phyloP scores from a whole-genome alignment of 2,329 filamentous ascomycete species.

The Ceratocystis eucalypticola region DNA sequence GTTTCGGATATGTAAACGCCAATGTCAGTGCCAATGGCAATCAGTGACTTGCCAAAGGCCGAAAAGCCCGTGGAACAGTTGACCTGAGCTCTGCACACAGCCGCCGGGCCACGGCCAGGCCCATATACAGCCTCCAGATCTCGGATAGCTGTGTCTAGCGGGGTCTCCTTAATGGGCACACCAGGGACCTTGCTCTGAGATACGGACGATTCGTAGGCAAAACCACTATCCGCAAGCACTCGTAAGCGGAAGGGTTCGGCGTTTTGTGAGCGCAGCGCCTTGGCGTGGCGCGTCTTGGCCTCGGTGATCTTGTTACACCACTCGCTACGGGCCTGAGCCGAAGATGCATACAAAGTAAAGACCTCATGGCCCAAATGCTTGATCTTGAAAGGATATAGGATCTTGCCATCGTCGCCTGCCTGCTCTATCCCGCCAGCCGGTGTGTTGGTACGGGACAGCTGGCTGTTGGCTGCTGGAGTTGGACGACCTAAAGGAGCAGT shows the following conservation, averaged over 20 bases:
- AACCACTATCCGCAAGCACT: slow-evolving; percentile 84
- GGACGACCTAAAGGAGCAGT: slow-evolving; percentile 48
- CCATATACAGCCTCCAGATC: slow-evolving; percentile 75
- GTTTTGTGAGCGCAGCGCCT: slow-evolving; percentile 78
- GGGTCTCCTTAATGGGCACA: slow-evolving; percentile 78
- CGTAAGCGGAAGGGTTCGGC: slow-evolving; percentile 88
- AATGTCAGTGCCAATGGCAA: slow-evolving; percentile 89
- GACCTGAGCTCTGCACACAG: slow-evolving; percentile 72
- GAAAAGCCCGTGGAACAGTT: slow-evolving; percentile 89
- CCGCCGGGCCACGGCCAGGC: slow-evolving; percentile 52
- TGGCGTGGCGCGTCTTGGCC: slow-evolving; percentile 86
- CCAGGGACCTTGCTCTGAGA: slow-evolving; percentile 45
- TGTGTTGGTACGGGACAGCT: slow-evolving; percentile 34
- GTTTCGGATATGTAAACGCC: slow-evolving; percentile 85
- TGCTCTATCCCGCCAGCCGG: slow-evolving; percentile 30
- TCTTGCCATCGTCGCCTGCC: slow-evolving; percentile 52
- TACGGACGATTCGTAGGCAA: slow-evolving; percentile 58
- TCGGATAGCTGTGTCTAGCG: slow-evolving; percentile 76
- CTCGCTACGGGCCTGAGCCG: slow-evolving; percentile 59
- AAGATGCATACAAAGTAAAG: slow-evolving; percentile 79
- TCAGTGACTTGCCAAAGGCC: slow-evolving; percentile 69
- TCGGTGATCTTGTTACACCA: slow-evolving; percentile 93
- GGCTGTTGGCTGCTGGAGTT: slow-evolving; percentile 56
- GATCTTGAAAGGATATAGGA: slow-evolving; percentile 85
- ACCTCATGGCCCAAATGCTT: slow-evolving; percentile 91